Conservation (phyloP, 2,329 filamentous ascomycete genomes). For the Hypocreales sp. region DNA sequence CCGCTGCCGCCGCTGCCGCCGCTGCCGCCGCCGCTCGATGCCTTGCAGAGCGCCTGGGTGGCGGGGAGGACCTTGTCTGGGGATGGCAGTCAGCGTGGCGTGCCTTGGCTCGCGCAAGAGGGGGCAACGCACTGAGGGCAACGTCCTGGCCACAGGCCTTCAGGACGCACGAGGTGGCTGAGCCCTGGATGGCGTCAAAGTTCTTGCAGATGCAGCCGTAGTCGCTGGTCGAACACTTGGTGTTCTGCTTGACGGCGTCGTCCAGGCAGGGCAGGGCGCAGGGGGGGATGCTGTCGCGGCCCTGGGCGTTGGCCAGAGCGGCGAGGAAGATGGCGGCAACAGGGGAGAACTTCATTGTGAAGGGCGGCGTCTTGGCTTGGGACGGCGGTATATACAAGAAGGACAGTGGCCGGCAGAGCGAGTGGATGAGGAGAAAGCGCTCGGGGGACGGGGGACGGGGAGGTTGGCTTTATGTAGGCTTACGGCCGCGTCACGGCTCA, state of each 20-base stretch:
- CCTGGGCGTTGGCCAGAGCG: constrained; percentile 10
- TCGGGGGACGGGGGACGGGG: constrained; percentile 6
- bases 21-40: constrained; percentile 4
- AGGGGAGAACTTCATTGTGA: constrained; percentile 9
- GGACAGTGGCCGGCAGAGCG: constrained; percentile 16
- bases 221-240: constrained; percentile 11
- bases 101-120: constrained; percentile 11
- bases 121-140: constrained; percentile 13
- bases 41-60: constrained; percentile 10
- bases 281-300: constrained; percentile 10
- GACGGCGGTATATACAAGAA: constrained; percentile 5
- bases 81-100: constrained; percentile 13
- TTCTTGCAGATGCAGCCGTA: constrained; percentile 11
- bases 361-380: constrained; percentile 3
- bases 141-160: constrained; percentile 12
- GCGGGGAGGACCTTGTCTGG: constrained; percentile 16
- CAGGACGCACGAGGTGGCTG: constrained; percentile 14
- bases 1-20: constrained; percentile 3
- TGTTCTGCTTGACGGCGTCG: constrained; percentile 10
- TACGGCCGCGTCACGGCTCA: too few species aligned
- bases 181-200: constrained; percentile 9
- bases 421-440: constrained; percentile 11
- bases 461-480: constrained; percentile 15
- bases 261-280: constrained; percentile 14
- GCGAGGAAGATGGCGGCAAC: constrained; percentile 9